Percentiles rank a stretch among this genome's conserved stretches.
Evolutionary conservation across 352 stramenopile species (phyloP).

Genomic region (Phytopythium chamaehyphon): DNA sequence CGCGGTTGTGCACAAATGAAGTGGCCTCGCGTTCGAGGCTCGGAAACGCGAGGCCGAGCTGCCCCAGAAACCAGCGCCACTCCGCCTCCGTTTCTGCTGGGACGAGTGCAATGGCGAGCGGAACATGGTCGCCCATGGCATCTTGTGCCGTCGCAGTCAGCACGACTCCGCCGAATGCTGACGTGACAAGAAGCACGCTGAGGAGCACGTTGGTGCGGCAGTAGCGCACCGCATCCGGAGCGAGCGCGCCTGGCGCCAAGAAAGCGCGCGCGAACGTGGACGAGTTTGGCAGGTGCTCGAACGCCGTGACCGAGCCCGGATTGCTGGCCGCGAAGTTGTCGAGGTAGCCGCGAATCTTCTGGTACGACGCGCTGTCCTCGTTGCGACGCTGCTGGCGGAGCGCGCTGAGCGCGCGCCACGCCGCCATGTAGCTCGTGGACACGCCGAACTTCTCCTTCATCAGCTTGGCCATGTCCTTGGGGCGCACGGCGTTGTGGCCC

Average conservation of each 20-base stretch:
- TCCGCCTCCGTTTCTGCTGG: conserved; percentile 46
- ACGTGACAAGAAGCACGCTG: conserved; percentile 69
- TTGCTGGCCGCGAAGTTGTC: conserved; percentile 58
- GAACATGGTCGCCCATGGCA: conserved; percentile 72
- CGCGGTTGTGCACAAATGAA: conserved; percentile 68
- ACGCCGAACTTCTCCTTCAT: conserved; percentile 85
- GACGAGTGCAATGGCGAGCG: conserved; percentile 55
- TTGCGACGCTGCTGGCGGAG: conserved; percentile 67
- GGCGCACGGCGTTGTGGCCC: conserved; percentile 50
- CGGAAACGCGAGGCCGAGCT: conserved; percentile 52
- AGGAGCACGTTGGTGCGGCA: conserved; percentile 61
- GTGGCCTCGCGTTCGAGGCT: conserved; percentile 42
- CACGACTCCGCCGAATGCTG: conserved; percentile 58
- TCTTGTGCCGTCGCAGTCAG: conserved; percentile 71
- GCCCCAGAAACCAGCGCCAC: conserved; percentile 66
- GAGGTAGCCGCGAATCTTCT: conserved; percentile 63
- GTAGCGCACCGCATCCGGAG: conserved; percentile 38
- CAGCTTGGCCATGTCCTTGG: conserved; percentile 72
- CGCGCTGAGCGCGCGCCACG: conserved; percentile 64
- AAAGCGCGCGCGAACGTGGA: conserved; percentile 55
- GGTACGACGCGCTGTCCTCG: conserved; percentile 63
- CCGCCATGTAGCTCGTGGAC: conserved; percentile 75
- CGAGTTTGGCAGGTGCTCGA: conserved; percentile 43
- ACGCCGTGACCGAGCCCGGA: conserved; percentile 47
- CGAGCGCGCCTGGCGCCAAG: conserved; percentile 59